A percentile compares a stretch with the other conserved stretches of the same genome.
Evolutionary conservation across 1,284 basidiomycete genomes (phyloP).

Genomic region (Porogramme epimiltina): DNA sequence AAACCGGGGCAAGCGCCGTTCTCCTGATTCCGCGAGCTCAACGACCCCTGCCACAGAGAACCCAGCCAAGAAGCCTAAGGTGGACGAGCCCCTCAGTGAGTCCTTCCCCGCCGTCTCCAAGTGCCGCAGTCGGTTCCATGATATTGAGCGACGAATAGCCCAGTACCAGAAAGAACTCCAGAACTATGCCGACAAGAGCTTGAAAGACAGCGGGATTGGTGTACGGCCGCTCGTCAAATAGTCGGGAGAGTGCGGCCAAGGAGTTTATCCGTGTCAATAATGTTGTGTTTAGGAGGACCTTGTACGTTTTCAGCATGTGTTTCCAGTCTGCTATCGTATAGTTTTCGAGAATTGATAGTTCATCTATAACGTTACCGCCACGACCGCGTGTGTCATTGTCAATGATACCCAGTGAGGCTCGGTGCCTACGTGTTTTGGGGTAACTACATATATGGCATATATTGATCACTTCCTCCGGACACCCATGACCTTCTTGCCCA

Average conservation of each 20-base stretch:
- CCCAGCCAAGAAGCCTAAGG: conserved; percentile 40
- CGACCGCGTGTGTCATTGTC: too few relatives aligned
- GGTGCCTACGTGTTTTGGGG: too few relatives aligned
- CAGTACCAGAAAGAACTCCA: conserved; percentile 41
- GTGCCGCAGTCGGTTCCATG: not conserved
- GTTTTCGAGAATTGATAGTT: too few relatives aligned
- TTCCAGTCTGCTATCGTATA: not conserved
- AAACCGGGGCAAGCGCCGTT: conserved; percentile 60
- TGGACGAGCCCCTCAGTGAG: conserved; percentile 34
- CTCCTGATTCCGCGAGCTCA: conserved; percentile 39
- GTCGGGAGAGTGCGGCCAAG: not conserved
- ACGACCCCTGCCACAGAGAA: conserved; percentile 34
- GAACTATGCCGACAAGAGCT: conserved; percentile 35
- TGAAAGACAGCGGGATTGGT: conserved; percentile 43
- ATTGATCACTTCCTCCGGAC: too few relatives aligned
- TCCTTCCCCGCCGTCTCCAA: not conserved
- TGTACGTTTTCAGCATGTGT: not conserved
- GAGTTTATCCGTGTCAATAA: not conserved
- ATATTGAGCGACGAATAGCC: conserved; percentile 22
- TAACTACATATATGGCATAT: too few relatives aligned
- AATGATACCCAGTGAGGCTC: too few relatives aligned
- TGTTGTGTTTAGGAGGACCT: not conserved
- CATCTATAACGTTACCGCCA: too few relatives aligned
- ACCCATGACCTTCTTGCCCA: too few relatives aligned
- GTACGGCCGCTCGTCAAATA: conserved; percentile 43